These are phyloP conservation scores for Schwanniomyces occidentalis DNA, from an alignment of 805 yeast species.

Conservation along the genomic window DNA sequence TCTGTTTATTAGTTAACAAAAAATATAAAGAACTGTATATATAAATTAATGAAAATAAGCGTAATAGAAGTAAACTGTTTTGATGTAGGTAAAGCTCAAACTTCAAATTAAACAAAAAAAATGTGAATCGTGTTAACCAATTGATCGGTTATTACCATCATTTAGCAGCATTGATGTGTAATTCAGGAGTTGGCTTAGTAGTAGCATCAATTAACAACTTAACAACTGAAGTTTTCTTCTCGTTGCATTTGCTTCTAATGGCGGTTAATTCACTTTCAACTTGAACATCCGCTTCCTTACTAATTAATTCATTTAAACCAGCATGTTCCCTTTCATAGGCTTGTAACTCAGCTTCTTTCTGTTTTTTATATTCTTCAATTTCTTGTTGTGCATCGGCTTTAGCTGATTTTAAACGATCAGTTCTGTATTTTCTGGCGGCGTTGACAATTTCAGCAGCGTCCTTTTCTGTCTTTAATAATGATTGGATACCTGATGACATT, in stretches of 20 bases:
- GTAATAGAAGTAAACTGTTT: slow-evolving; percentile 1
- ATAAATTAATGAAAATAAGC: slow-evolving; percentile 1
- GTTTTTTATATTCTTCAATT: slow-evolving; percentile 78
- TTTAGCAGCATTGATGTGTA: slow-evolving; percentile 70
- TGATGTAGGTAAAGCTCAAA: too few relatives aligned
- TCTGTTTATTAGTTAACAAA: neutral
- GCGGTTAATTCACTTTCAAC: slow-evolving; percentile 69
- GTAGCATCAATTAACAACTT: slow-evolving; percentile 79
- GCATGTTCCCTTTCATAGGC: slow-evolving; percentile 70
- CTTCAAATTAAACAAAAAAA: too few relatives aligned
- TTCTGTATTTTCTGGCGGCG: slow-evolving; percentile 88
- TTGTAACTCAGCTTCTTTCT: slow-evolving; percentile 81
- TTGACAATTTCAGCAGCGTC: slow-evolving; percentile 96
- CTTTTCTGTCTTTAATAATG: slow-evolving; percentile 84
- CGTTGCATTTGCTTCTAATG: slow-evolving; percentile 63
- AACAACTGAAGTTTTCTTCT: slow-evolving; percentile 67
- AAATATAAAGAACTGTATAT: slow-evolving; percentile 2
- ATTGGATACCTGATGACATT: slow-evolving; percentile 59
- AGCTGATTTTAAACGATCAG: slow-evolving; percentile 88
- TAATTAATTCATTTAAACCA: slow-evolving; percentile 74
- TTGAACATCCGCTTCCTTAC: slow-evolving; percentile 72
- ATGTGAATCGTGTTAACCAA: too few relatives aligned
- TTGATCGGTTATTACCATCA: neutral
- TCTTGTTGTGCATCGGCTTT: slow-evolving; percentile 90
- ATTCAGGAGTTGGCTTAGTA: slow-evolving; percentile 73